phyloP scores from a whole-genome alignment of 31 red algal species.

The Asparagopsis taxiformis region DNA sequence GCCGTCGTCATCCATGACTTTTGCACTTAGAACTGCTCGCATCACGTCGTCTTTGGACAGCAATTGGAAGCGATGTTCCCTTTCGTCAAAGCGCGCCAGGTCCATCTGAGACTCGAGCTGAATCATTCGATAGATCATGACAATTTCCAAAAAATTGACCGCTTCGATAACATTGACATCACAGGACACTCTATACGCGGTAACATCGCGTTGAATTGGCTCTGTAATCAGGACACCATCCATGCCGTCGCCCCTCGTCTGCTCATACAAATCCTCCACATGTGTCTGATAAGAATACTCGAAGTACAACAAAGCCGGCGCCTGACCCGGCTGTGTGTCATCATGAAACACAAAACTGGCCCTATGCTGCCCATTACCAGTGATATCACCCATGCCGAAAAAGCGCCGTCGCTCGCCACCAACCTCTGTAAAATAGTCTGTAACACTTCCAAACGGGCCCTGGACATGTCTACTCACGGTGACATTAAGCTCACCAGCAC shows the following conservation, averaged over 20 bases:
- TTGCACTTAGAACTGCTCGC: conserved; percentile 47
- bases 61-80: conserved; percentile 14
- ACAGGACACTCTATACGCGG: conserved; percentile 18
- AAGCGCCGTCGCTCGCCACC: neutral
- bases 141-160: conserved; percentile 2
- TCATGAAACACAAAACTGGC: conserved; percentile 10
- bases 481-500: conserved; percentile 21
- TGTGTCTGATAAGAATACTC: conserved; percentile 41
- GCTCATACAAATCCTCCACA: neutral
- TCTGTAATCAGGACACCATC: conserved; percentile 12
- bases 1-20: conserved; percentile 51
- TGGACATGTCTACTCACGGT: neutral
- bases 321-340: neutral
- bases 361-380: conserved; percentile 22
- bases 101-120: conserved; percentile 47
- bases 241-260: neutral
- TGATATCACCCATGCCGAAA: conserved; percentile 4
- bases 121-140: conserved; percentile 51
- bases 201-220: conserved; percentile 5
- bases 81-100: conserved; percentile 19
- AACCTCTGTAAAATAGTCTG: conserved; percentile 16
- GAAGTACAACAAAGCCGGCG: conserved; percentile 15
- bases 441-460: conserved; percentile 20
- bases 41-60: conserved; percentile 31
- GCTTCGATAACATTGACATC: conserved; percentile 5